Base-by-base conservation (phyloP, 208 protist species). In the Herpetomonas samuelpessoai region DNA sequence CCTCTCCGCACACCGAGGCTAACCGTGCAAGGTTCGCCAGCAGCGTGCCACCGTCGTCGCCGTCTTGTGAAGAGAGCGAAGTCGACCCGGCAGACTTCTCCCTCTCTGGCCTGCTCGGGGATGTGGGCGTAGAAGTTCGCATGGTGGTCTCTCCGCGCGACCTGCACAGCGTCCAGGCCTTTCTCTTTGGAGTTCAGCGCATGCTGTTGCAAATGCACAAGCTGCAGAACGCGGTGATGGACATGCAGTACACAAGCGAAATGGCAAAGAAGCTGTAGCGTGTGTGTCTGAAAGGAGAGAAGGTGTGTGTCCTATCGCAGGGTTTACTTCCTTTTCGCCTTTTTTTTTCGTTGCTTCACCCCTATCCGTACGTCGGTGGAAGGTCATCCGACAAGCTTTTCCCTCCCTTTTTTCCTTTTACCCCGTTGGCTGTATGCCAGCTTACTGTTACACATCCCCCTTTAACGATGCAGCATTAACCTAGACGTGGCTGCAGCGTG, bases 131-230 rank as follows among this genome's bases (percentile, higher is more conserved):
- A 3, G 53, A 45, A 22, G 16, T 56, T 7, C 29, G 25, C 28
- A 48, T 83, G 68, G 84, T 94, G 22, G 57, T 94, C 49, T 80
- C 80, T 7, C 91, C 87, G 62, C 69, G 71, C 30, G 88, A 94
- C 49, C 82, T 94, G 35, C 88, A 94, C 66, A 91, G 88, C 49
- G 21, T 94, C n/a, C 81, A 92, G 74, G 81, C 88, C 0, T 94
- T 94, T 49, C 64, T 94, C 7, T 94, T 91, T 56, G 88, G 88
- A 31, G 58, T 90, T 38, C 71, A 75, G 27, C 62, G 79, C 19
- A 47, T 91, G 21, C 77, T 90, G n/a, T 54, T 63, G 31, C 74
- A 88, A 49, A 29, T 90, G n/a, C 71, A 82, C 25, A 73, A 90
- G 39, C 52, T 94, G 41, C 76, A 94, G 71, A 71, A 78, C 62